phyloP scores from a whole-genome alignment of 75 land plant genomes.

The Cunninghamia lanceolata region DNA sequence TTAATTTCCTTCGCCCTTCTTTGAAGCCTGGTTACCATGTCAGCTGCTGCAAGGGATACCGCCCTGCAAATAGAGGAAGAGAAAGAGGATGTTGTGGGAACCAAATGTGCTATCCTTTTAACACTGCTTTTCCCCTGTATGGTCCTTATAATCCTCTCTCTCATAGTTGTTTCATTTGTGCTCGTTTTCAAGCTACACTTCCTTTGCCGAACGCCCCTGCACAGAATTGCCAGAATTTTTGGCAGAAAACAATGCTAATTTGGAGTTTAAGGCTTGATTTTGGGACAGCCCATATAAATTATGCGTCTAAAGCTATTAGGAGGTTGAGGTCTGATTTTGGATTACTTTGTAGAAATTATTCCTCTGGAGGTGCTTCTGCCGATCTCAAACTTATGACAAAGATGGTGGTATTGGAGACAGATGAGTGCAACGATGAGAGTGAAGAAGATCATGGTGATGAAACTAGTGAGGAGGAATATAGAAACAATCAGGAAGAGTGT shows the following conservation, averaged over 20 bases:
- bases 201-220: constrained; percentile 31
- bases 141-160: constrained; percentile 30
- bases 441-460: constrained; percentile 7
- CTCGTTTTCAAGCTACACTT: constrained; percentile 33
- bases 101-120: constrained; percentile 11
- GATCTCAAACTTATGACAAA: neutral
- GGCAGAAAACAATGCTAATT: constrained; percentile 8
- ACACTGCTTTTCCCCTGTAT: constrained; percentile 48
- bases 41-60: constrained; percentile 5
- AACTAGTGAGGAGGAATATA: neutral
- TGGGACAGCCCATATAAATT: neutral
- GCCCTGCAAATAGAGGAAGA: constrained; percentile 10
- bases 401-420: constrained; percentile 3
- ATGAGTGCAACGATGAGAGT: constrained; percentile 12
- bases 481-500: neutral
- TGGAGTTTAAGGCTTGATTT: neutral
- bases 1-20: neutral
- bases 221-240: constrained; percentile 6
- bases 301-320: neutral
- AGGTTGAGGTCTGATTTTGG: neutral
- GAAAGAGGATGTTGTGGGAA: constrained; percentile 15
- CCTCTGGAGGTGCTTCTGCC: neutral
- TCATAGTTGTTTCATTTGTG: constrained; percentile 26
- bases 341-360: constrained; percentile 7
- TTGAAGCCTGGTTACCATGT: neutral